These are phyloP conservation scores for Rosa persica DNA, from an alignment of 306 rosid genomes.

Conservation along the genomic window DNA sequence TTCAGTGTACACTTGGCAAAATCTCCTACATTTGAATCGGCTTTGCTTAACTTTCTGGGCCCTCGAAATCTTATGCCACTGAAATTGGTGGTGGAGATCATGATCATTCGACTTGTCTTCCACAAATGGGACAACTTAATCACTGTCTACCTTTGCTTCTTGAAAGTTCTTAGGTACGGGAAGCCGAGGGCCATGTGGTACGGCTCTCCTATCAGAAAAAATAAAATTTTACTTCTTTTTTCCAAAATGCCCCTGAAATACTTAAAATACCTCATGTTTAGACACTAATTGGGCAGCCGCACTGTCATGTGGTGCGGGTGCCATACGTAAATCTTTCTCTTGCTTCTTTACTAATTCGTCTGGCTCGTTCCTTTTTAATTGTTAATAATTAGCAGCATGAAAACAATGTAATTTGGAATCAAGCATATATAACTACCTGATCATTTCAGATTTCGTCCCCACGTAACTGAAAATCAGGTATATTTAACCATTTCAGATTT, in stretches of 20 bases:
- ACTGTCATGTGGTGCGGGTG: too few relatives aligned
- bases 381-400: not conserved
- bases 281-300: too few relatives aligned
- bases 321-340: too few relatives aligned
- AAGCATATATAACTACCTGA: not conserved
- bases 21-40: not conserved
- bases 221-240: too few relatives aligned
- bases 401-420: not conserved
- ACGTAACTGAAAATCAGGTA: conserved; percentile 22
- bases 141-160: conserved; percentile 20
- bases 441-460: not conserved
- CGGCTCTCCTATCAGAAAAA: too few relatives aligned
- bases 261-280: too few relatives aligned
- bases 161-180: too few relatives aligned
- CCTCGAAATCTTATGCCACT: conserved; percentile 15
- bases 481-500: too few relatives aligned
- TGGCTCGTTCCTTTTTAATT: not conserved
- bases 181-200: too few relatives aligned
- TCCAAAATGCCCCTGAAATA: too few relatives aligned
- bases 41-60: conserved; percentile 5
- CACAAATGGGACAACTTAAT: conserved; percentile 21
- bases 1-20: not conserved
- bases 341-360: conserved; percentile 17
- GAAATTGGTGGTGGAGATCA: conserved; percentile 16
- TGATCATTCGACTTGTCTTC: conserved; percentile 24